Base-by-base conservation (phyloP, 1,284 basidiomycete species). In the Exsudoporus floridanus region DNA sequence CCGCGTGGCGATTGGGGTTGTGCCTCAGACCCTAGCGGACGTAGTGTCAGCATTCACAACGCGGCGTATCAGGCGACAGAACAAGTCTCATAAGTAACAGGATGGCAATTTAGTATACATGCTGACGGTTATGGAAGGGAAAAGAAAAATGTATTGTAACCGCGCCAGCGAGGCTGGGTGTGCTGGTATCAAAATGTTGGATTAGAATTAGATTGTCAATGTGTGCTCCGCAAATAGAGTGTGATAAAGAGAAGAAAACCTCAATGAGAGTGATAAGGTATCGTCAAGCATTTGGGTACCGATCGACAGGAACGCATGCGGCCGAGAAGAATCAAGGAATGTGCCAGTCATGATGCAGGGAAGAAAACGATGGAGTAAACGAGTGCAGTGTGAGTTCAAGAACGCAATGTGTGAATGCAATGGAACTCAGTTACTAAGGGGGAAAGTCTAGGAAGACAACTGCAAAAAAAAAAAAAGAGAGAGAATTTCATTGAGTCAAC, bases 1-100 rank as follows among this genome's bases (percentile, higher is more conserved):
- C 94, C 92, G 38, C 84, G 93, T 62, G 90, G 88, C 47, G 96
- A 98, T 70, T 99, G 96, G 96, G 96, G 96, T 50, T 98, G 97
- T 67, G 80, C 91, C 4, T 75, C 90, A 28, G 97, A 99, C 73
- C 97, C 97, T 33, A 96, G 92, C 57, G 97, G 97, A 40, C 81
- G 97, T 51, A 92, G 91, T 58, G 96, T 99, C 66, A 88, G 84
- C 70, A 98, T 98, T 62, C 96, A 99, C 79, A 93, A 91, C 63
- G 86, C 92, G 33, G 96, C 96, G 23, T 98, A 98, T 63, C 73
- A 74, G 30, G 52, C 36, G 39, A 54, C 45, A 19, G 53, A 55
- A 39, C 25, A 53, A 43, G 41, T 51, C 43, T 53, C 42, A 56
- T 55, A 23, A 23, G 23, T 23, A 50, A 50, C 43, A 50, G 39